These are phyloP conservation scores for Syzygium jambos DNA, from an alignment of 345 rosid genomes.

Conservation along the genomic window DNA sequence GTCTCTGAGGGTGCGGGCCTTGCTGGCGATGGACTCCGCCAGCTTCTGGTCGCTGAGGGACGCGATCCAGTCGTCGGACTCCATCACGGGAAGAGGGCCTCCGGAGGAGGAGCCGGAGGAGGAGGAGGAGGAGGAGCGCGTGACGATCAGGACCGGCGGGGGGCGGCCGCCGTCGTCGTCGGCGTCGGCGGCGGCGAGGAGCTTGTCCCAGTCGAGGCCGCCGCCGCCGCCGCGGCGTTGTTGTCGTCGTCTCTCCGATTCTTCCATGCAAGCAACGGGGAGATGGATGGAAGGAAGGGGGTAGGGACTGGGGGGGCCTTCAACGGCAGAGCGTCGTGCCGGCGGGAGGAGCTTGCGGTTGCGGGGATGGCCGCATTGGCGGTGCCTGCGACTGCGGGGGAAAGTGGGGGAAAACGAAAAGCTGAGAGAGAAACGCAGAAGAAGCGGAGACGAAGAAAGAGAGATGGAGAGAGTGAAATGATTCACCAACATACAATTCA, in stretches of 20 bases:
- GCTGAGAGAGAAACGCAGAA: no score
- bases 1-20: not conserved
- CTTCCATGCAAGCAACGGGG: not conserved
- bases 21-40: slow-evolving; percentile 19
- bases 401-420: no score
- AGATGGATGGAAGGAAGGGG: no score
- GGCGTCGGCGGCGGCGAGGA: not conserved
- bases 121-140: not conserved
- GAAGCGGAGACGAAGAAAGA: no score
- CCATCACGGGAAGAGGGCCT: not conserved
- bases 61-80: slow-evolving; percentile 5
- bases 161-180: not conserved
- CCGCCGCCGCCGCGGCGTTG: no score
- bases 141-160: slow-evolving; percentile 2
- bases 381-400: no score
- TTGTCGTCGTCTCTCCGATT: not conserved
- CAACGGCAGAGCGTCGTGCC: no score
- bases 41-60: slow-evolving; percentile 40
- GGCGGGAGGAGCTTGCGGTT: no score
- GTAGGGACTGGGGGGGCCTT: no score
- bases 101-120: not conserved
- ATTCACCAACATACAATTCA: no score
- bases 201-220: not conserved
- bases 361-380: no score
- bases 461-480: no score